Evolutionary conservation across 805 yeast species (phyloP).

Genomic region (Wickerhamiella allomyrinae): DNA sequence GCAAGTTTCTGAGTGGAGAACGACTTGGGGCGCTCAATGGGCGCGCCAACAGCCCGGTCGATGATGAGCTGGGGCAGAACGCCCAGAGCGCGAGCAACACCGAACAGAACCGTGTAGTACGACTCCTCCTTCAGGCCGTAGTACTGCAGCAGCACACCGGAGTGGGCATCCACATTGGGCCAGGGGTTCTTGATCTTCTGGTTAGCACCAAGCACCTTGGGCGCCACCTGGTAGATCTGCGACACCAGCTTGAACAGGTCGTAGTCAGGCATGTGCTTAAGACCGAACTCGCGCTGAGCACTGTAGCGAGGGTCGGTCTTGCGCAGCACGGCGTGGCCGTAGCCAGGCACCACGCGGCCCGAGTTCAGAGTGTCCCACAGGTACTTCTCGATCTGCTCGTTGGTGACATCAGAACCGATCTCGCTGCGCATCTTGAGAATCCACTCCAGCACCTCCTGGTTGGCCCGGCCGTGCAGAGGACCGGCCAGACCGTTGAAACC

Average conservation of each 20-base stretch:
- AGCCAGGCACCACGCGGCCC: constrained; percentile 80
- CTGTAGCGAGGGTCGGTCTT: constrained; percentile 81
- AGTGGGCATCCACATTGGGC: constrained; percentile 84
- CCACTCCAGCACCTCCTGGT: constrained; percentile 80
- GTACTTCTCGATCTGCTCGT: constrained; percentile 57
- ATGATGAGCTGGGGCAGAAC: constrained; percentile 73
- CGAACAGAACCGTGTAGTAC: constrained; percentile 75
- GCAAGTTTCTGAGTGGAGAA: constrained; percentile 88
- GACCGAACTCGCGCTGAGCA: constrained; percentile 74
- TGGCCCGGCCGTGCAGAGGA: constrained; percentile 78
- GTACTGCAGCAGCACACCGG: constrained; percentile 74
- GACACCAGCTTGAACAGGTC: constrained; percentile 67
- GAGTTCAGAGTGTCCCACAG: constrained; percentile 66
- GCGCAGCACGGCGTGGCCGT: constrained; percentile 79
- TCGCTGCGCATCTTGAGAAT: constrained; percentile 49
- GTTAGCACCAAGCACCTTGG: constrained; percentile 63
- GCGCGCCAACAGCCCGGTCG: constrained; percentile 68
- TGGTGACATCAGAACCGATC: constrained; percentile 55
- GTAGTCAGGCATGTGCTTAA: constrained; percentile 59
- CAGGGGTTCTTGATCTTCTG: constrained; percentile 89
- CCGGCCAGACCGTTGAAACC: constrained; percentile 80
- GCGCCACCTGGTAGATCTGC: constrained; percentile 68
- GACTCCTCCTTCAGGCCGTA: constrained; percentile 72
- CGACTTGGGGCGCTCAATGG: constrained; percentile 83
- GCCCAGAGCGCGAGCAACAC: constrained; percentile 79